Evolutionary conservation across 371 early-diverging fungal species (phyloP), one percentile per base, ranked within the genome.

Genomic region (Saksenaea vasiformis): DNA sequence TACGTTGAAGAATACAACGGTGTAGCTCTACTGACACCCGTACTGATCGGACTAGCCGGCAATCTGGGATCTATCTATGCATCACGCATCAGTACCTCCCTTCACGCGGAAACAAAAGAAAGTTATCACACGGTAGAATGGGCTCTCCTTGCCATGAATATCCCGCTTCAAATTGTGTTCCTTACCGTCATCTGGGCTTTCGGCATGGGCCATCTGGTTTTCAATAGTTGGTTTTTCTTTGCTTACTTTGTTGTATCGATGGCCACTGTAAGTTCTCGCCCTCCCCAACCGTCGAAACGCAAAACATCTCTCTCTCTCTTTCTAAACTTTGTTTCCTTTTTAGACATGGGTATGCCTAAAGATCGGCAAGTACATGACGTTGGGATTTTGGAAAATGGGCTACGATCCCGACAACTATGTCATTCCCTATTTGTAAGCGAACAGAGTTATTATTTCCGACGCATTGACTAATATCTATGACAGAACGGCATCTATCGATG

Each of bases 351-450:
- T 72, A 36, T 78, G 78, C 11, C 60, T 83, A 10, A 78, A 71
- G 53, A 73, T 91, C 68, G 88, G 87, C 13, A 83, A 83, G 66
- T 77, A 66, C 54, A 85, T 87, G 75, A 85, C 88, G 2, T 51
- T 72, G 4, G 43, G 66, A 13, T 80, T 90, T 39, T 94, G 95
- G 95, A 68, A 77, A 35, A 75, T 79, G 36, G 85, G 87, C 26
- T 88, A 90, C 58, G 93, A 94, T 62, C 93, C 93, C 7, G 93
- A 94, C 58, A 91, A 93, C 69, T 92, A 91, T 68, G 89, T 90
- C 15, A 75, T 93, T 62, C 93, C 95, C 19, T 85, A 90, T 35
- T 66, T 94, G 83, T 84, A 82, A n/a, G n/a, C n/a, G n/a, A n/a
- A n/a, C n/a, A n/a, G n/a, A 80, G 80, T 74, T 15, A 27, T 10